Percentiles rank a stretch among this genome's conserved stretches.
These are phyloP conservation scores for Citrus reticulata DNA, from an alignment of 345 rosid species.

Conservation along the genomic window DNA sequence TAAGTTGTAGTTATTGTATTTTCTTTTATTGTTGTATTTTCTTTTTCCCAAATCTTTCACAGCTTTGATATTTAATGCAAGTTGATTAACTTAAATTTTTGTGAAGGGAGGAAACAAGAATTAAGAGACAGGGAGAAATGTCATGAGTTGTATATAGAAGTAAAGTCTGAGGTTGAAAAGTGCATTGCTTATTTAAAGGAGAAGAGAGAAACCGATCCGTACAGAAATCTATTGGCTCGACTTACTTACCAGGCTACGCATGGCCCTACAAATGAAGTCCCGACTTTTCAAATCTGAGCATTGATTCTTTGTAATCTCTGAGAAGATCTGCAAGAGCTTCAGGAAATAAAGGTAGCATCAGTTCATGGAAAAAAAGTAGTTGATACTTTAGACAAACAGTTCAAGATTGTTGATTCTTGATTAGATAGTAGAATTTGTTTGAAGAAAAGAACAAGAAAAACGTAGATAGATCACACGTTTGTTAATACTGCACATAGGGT, in stretches of 20 bases:
- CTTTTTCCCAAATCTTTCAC: neutral
- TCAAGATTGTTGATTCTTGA: neutral
- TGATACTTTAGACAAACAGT: neutral
- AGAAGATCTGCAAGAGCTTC: neutral
- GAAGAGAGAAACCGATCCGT: constrained; percentile 30
- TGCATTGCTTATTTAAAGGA: constrained; percentile 19
- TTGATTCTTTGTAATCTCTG: neutral
- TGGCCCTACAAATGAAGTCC: constrained; percentile 16
- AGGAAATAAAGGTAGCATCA: neutral
- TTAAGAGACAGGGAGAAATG: constrained; percentile 23
- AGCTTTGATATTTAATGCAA: neutral
- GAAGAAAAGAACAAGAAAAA: neutral
- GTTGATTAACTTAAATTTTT: neutral
- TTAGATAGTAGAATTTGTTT: neutral
- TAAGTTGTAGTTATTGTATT: neutral
- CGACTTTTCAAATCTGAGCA: constrained; percentile 16
- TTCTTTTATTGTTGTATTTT: neutral
- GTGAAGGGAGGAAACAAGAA: constrained; percentile 11
- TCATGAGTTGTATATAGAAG: constrained; percentile 20
- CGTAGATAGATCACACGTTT: neutral
- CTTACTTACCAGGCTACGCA: constrained; percentile 15
- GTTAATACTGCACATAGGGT: neutral
- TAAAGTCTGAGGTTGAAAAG: constrained; percentile 27
- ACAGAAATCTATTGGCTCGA: constrained; percentile 19
- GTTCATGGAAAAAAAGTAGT: neutral